These are phyloP conservation scores for Panicum virgatum DNA, from an alignment of 202 grass and related monocot genomes.

Conservation along the genomic window DNA sequence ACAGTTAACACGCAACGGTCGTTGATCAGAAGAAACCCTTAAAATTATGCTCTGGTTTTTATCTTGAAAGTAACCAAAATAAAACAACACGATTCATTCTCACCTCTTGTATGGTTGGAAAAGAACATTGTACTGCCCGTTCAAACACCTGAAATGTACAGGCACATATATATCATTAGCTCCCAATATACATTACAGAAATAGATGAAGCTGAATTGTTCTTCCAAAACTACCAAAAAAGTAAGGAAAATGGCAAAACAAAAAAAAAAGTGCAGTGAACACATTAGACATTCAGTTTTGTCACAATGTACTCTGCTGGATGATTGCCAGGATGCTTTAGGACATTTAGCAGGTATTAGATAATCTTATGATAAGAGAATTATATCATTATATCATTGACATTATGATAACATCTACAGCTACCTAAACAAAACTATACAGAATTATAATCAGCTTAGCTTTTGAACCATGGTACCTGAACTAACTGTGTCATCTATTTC, in stretches of 20 bases:
- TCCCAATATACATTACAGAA: conserved; percentile 17
- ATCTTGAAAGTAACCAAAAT: conserved; percentile 19
- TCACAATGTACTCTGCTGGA: conserved; percentile 2
- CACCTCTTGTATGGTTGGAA: conserved; percentile 84
- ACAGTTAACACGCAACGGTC: conserved; percentile 4
- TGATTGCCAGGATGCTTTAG: conserved; percentile 32
- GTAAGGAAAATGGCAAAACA: background rate
- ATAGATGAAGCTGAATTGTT: background rate
- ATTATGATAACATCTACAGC: conserved; percentile 10
- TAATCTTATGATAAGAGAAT: background rate
- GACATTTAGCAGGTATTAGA: conserved; percentile 15
- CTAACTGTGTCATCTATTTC: background rate
- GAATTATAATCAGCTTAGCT: conserved; percentile 3
- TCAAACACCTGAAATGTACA: conserved; percentile 83
- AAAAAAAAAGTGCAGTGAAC: conserved; percentile 22
- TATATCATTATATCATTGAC: conserved; percentile 2
- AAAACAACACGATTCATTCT: conserved; percentile 14
- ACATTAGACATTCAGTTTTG: conserved; percentile 1
- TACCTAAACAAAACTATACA: background rate
- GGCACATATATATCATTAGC: conserved; percentile 3
- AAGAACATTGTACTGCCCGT: conserved; percentile 63
- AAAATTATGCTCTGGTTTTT: conserved; percentile 8
- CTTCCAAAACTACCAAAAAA: conserved; percentile 8
- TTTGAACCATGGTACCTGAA: conserved; percentile 4
- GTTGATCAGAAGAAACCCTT: conserved; percentile 2